phyloP scores from a whole-genome alignment of 2,329 filamentous ascomycete genomes.

The Aspergillus transmontanensis region DNA sequence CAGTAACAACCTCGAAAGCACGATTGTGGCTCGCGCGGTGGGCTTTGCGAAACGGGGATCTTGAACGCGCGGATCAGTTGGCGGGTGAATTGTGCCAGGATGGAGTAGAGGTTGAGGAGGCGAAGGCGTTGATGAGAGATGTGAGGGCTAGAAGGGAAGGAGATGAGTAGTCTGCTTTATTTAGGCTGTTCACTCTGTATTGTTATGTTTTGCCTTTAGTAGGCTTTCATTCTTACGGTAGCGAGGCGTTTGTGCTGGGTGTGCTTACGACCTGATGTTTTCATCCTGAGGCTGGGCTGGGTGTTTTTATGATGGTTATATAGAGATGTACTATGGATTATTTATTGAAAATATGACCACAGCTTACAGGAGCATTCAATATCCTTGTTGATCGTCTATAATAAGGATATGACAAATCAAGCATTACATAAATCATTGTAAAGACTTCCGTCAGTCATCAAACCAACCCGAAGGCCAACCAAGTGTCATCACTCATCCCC shows the following conservation, averaged over 20 bases:
- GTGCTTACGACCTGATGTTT: not conserved
- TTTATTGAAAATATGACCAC: not conserved
- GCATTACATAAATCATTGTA: not conserved
- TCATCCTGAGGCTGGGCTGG: not conserved
- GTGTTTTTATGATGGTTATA: not conserved
- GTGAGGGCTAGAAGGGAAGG: constrained; percentile 73
- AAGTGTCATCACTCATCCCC: not conserved
- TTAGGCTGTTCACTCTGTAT: not conserved
- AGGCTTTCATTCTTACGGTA: constrained; percentile 8
- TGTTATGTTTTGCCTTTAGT: not conserved
- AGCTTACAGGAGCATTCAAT: not conserved
- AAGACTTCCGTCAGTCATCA: not conserved
- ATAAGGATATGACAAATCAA: not conserved
- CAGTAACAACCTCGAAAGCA: constrained; percentile 86
- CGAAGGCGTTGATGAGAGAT: constrained; percentile 88
- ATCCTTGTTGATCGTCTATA: not conserved
- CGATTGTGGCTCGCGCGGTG: constrained; percentile 89
- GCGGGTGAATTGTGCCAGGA: constrained; percentile 93
- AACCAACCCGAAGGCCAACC: not conserved
- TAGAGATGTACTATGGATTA: constrained; percentile 2
- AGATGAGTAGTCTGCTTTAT: constrained; percentile 13
- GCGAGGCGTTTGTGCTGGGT: constrained; percentile 13
- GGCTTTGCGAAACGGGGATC: constrained; percentile 75
- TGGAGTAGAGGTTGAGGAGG: constrained; percentile 94
- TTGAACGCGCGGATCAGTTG: constrained; percentile 73